Evolutionary conservation across 2,329 filamentous ascomycete genomes (phyloP), one percentile per base, ranked within the genome.

Genomic region (Xylaria polymorpha): DNA sequence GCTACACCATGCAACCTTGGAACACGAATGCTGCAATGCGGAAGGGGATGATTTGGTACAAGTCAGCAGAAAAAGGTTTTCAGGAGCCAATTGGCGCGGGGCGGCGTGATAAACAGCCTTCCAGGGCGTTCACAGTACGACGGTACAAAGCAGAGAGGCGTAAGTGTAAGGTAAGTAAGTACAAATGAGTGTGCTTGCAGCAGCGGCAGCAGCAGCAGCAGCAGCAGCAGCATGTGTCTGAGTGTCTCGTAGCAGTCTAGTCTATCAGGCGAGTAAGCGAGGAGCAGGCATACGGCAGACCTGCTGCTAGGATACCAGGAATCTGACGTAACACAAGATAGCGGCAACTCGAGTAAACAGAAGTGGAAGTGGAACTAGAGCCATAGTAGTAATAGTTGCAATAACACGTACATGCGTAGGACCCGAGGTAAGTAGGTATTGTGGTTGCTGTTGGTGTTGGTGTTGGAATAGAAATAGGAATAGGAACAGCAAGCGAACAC

Each of bases 1-100:
- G 44, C 61, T 61, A 37, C 58, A 55, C 66, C 67, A 71, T 70
- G 69, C 62, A 70, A 55, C 66, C 69, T 70, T 70, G 69, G 59
- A 70, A 22, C 18, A 44, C 14, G 41, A n/a, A 22, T 39, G 35
- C 51, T 37, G 51, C 51, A 56, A 39, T 56, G 32, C 51, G 51
- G 51, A 55, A 46, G 37, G 43, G 39, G 50, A 61, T 63, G 59
- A 56, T 44, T 66, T 60, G 58, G 58, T 57, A 58, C 22, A 41
- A 57, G 37, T 41, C 55, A 64, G 43, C 22, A 64, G 56, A 22
- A 25, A 37, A 48, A 50, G 51, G 41, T 37, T 59, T 61, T 61
- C 46, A 60, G 43, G 62, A 46, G 50, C 65, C 68, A 72, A 70
- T 72, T 70, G 65, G 57, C 32, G 46, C n/a, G 64, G 62, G 18